Evolutionary conservation across 768 basidiomycete genomes (phyloP).

Genomic region (Suillus weaverae): DNA sequence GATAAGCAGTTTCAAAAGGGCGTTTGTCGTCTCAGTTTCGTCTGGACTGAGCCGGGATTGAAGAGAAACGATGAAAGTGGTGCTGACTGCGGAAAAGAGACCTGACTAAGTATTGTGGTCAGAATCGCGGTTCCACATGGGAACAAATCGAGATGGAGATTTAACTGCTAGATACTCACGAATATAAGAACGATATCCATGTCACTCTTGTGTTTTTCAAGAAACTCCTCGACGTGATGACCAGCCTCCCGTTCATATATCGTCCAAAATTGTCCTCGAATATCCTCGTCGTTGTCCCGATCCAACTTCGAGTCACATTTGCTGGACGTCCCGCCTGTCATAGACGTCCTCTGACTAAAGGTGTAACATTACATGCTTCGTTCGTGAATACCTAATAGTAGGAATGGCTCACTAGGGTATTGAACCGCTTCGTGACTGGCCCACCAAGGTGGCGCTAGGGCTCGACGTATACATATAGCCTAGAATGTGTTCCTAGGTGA

Average conservation of each 20-base stretch:
- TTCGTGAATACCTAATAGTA: neutral
- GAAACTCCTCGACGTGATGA: slow-evolving; percentile 17
- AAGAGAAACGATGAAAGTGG: slow-evolving; percentile 38
- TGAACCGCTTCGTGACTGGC: neutral
- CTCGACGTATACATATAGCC: neutral
- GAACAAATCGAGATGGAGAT: neutral
- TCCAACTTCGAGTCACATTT: neutral
- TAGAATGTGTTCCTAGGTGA: neutral
- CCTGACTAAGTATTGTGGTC: slow-evolving; percentile 28
- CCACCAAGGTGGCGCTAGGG: neutral
- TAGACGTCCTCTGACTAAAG: neutral
- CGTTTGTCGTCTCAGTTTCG: slow-evolving; percentile 19
- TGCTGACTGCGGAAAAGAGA: slow-evolving; percentile 40
- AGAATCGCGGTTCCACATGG: neutral
- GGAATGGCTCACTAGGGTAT: neutral
- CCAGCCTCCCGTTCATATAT: slow-evolving; percentile 17
- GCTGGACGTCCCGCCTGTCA: neutral
- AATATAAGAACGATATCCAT: slow-evolving; percentile 25
- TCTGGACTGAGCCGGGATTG: slow-evolving; percentile 33
- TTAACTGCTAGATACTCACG: slow-evolving; percentile 10
- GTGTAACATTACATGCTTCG: neutral
- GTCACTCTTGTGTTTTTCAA: slow-evolving; percentile 18
- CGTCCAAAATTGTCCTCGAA: slow-evolving; percentile 13
- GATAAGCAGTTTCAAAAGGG: slow-evolving; percentile 18
- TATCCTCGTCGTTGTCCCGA: neutral